A percentile compares a stretch with the other conserved stretches of the same genome.
phyloP scores from a whole-genome alignment of 2,329 filamentous ascomycete species.

The Didymella keratinophila region DNA sequence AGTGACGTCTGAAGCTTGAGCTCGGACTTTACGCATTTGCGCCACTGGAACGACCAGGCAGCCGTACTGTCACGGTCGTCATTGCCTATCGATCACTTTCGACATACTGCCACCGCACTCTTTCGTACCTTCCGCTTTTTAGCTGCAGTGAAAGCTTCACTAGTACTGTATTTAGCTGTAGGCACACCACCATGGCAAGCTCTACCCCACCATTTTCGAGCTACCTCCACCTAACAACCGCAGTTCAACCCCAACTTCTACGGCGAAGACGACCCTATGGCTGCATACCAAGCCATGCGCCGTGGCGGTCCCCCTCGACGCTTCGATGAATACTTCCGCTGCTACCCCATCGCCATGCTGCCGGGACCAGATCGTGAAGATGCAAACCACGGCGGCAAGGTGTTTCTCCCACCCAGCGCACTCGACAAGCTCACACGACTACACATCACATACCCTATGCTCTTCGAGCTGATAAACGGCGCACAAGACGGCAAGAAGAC shows the following conservation, averaged over 20 bases:
- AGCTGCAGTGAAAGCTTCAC: conserved; percentile 1
- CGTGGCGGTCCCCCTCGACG: conserved; percentile 66
- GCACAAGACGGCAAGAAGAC: conserved; percentile 85
- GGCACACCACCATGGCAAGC: conserved; percentile 43
- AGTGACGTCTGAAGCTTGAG: conserved; percentile 23
- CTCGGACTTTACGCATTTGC: conserved; percentile 21
- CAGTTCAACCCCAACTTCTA: conserved; percentile 59
- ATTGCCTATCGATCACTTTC: conserved; percentile 22
- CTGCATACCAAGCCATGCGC: conserved; percentile 63
- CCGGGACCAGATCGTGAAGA: conserved; percentile 87
- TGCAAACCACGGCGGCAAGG: conserved; percentile 96
- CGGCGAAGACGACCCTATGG: conserved; percentile 61
- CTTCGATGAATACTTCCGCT: conserved; percentile 98
- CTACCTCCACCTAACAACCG: conserved; percentile 26
- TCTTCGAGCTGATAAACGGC: conserved; percentile 95
- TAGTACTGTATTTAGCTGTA: not conserved
- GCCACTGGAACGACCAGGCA: conserved; percentile 26
- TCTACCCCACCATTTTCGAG: conserved; percentile 30
- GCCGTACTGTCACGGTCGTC: conserved; percentile 35
- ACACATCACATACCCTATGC: conserved; percentile 95
- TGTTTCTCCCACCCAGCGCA: conserved; percentile 94
- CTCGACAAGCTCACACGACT: conserved; percentile 95
- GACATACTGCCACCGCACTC: conserved; percentile 13
- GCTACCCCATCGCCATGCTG: conserved; percentile 94
- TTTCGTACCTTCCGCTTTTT: not conserved